Percentiles rank a stretch among this genome's conserved stretches.
These are phyloP conservation scores for Yamadazyma phyllophila DNA, from an alignment of 805 yeast species.

Conservation along the genomic window DNA sequence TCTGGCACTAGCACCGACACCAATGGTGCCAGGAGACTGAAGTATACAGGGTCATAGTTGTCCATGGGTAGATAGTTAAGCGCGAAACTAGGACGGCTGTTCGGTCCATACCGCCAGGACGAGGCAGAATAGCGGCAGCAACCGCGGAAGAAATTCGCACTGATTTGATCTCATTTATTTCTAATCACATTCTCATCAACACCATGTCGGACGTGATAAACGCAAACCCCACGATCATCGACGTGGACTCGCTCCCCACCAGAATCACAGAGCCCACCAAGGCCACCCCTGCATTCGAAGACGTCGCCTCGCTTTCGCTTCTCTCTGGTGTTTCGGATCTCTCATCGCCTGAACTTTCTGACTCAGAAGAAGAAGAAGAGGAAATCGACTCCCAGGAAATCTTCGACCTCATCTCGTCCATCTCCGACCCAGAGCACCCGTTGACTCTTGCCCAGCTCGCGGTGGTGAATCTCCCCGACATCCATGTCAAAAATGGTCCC, in stretches of 20 bases:
- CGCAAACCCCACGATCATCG: slow-evolving; percentile 86
- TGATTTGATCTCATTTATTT: too few relatives aligned
- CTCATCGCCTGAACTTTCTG: slow-evolving; percentile 14
- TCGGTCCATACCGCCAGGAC: too few relatives aligned
- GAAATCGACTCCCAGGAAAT: slow-evolving; percentile 87
- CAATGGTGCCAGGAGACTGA: slow-evolving; percentile 39
- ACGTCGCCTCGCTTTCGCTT: slow-evolving; percentile 30
- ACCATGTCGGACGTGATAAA: slow-evolving; percentile 46
- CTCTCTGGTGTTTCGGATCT: slow-evolving; percentile 15
- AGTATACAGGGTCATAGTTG: slow-evolving; percentile 22
- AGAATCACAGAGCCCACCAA: slow-evolving; percentile 34
- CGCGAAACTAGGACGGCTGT: not conserved
- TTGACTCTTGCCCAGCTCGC: slow-evolving; percentile 90
- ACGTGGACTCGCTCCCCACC: slow-evolving; percentile 72
- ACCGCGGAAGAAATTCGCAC: too few relatives aligned
- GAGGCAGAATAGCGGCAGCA: too few relatives aligned
- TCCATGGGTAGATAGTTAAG: slow-evolving; percentile 25
- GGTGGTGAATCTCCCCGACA: slow-evolving; percentile 84
- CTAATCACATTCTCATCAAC: not conserved
- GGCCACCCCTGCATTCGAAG: slow-evolving; percentile 8
- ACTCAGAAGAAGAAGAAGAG: slow-evolving; percentile 45
- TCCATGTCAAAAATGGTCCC: slow-evolving; percentile 57
- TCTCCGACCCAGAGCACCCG: slow-evolving; percentile 98
- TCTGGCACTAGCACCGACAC: slow-evolving; percentile 15
- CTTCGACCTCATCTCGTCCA: slow-evolving; percentile 78